Conservation (phyloP, 305 asterid species). For the Rubia occidens region DNA sequence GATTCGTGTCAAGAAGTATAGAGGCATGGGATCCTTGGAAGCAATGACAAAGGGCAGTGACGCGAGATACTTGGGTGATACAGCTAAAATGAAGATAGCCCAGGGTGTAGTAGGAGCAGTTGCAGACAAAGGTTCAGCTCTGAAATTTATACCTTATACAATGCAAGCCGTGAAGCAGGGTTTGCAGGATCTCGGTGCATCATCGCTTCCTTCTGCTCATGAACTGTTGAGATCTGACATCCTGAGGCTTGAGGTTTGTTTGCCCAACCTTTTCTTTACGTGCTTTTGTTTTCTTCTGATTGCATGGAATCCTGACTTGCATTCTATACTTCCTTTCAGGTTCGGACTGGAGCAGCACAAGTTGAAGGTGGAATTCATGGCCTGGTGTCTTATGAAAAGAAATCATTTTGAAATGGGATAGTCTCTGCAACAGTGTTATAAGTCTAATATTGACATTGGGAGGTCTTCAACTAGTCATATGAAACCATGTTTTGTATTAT, state of each 20-base stretch:
- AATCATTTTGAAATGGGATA: slow-evolving; percentile 34
- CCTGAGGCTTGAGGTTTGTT: slow-evolving; percentile 72
- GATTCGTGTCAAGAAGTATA: slow-evolving; percentile 62
- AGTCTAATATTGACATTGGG: too few species aligned
- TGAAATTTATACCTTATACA: slow-evolving; percentile 78
- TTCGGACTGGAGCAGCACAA: slow-evolving; percentile 86
- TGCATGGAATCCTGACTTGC: not conserved
- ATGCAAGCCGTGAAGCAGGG: slow-evolving; percentile 98
- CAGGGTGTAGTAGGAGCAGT: slow-evolving; percentile 98
- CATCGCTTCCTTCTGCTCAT: slow-evolving; percentile 80
- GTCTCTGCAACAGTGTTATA: not conserved
- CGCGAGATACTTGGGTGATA: slow-evolving; percentile 87
- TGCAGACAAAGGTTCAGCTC: slow-evolving; percentile 75
- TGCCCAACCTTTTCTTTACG: not conserved
- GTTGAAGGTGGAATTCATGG: slow-evolving; percentile 93
- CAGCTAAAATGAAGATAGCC: slow-evolving; percentile 76
- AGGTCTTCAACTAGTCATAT: not conserved
- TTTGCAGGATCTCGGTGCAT: slow-evolving; percentile 94
- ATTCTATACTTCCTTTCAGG: slow-evolving; percentile 27
- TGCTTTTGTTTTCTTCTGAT: not conserved
- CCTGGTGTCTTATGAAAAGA: slow-evolving; percentile 68
- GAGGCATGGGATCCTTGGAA: slow-evolving; percentile 99
- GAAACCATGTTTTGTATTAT: not conserved
- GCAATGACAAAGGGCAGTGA: slow-evolving; percentile 95
- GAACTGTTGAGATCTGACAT: slow-evolving; percentile 57